These are phyloP conservation scores for Beauveria rudraprayagi DNA, from an alignment of 2,329 filamentous ascomycete species.

Conservation along the genomic window DNA sequence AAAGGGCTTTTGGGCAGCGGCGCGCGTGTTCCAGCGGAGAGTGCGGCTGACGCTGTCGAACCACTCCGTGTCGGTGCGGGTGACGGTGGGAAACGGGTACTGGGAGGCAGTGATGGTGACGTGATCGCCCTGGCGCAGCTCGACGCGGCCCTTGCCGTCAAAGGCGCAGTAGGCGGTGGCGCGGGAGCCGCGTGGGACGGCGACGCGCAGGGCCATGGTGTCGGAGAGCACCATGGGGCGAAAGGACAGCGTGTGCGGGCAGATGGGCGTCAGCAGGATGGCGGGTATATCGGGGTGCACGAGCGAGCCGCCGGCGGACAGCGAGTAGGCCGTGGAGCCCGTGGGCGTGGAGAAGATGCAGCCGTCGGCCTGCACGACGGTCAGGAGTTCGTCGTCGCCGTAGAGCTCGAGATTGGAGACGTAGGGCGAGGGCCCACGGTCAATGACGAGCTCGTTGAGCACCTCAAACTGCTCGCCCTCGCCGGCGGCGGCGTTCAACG, in stretches of 20 bases:
- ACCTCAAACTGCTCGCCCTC: slow-evolving; percentile 97
- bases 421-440: slow-evolving; percentile 91
- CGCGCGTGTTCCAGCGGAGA: slow-evolving; percentile 88
- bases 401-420: slow-evolving; percentile 96
- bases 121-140: slow-evolving; percentile 86
- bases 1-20: slow-evolving; percentile 87
- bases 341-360: slow-evolving; percentile 98
- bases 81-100: slow-evolving; percentile 95
- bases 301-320: slow-evolving; percentile 89
- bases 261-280: slow-evolving; percentile 94
- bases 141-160: slow-evolving; percentile 91
- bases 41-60: slow-evolving; percentile 92
- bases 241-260: slow-evolving; percentile 94
- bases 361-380: slow-evolving; percentile 91
- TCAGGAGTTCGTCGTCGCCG: slow-evolving; percentile 89
- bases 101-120: slow-evolving; percentile 94
- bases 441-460: slow-evolving; percentile 95
- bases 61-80: slow-evolving; percentile 85
- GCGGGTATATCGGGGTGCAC: slow-evolving; percentile 96
- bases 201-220: slow-evolving; percentile 83
- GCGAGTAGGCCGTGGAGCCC: slow-evolving; percentile 87
- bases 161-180: slow-evolving; percentile 96
- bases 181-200: slow-evolving; percentile 74
- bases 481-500: slow-evolving; percentile 41
- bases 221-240: slow-evolving; percentile 96